Base-by-base conservation (phyloP, 768 basidiomycete species). In the Mycena maculata region DNA sequence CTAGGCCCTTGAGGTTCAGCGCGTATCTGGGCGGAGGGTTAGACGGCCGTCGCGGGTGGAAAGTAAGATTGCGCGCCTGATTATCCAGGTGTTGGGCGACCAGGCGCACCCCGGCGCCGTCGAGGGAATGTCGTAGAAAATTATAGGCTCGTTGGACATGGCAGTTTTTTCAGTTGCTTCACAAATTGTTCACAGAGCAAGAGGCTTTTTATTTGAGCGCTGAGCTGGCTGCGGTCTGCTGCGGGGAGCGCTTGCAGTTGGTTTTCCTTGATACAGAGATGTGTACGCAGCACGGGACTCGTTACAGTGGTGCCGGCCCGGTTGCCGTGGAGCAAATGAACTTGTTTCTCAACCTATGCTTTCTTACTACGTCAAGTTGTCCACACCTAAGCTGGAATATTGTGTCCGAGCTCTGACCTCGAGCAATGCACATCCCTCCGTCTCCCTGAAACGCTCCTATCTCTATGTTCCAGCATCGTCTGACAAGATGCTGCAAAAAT, bases 401-500 rank as follows among this genome's bases (percentile, higher is more conserved):
- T n/a, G 38, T 44, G 22, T 28, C 8, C 63, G 63, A 15, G 7
- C 22, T 10, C 42, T 65, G 23, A 65, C 56, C 23, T 57, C 28
- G 39, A 59, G 41, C 49, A 59, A 4, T 25, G 28, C 56, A 18
- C 20, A 28, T 4, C 18, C 54, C 4, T 11, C 47, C 13, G 42
- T 31, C 48, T 44, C 56, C 1, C 31, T 63, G 42, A 58, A 81
- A 47, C 84, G 90, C 49, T 90, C 90, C 25, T 91, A 90, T 72
- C 87, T 92, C 65, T 92, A 92, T 77, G 95, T 97, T 4, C 95
- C 95, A 3, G 85, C 90, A 7, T 91, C 94, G 1, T 91, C 90
- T 15, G 87, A 91, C 38, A 85, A 88, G 44, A 94, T 95, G 91
- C 87, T 97, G 36, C 81, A 89, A 70, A 96, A 95, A 75, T 92